phyloP scores from a whole-genome alignment of 2,329 filamentous ascomycete genomes.

The Aspergillus ochraceoroseus region DNA sequence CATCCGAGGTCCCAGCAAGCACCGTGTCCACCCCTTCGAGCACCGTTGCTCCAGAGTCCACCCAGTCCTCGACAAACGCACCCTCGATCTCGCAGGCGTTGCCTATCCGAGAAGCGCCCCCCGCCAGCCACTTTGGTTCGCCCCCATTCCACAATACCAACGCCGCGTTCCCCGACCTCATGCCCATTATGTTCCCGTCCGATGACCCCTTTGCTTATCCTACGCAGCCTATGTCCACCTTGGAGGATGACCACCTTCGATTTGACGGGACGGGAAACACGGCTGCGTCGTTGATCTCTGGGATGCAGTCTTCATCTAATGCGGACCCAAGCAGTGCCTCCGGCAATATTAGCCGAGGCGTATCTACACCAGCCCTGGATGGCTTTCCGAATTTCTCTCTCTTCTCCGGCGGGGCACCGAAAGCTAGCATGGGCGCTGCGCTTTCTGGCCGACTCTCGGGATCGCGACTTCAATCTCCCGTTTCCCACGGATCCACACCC shows the following conservation, averaged over 20 bases:
- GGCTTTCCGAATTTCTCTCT: constrained; percentile 26
- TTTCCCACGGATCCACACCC: constrained; percentile 32
- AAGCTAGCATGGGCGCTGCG: constrained; percentile 23
- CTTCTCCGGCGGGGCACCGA: constrained; percentile 22
- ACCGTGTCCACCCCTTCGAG: constrained; percentile 31
- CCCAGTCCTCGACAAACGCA: constrained; percentile 16
- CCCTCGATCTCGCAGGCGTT: constrained; percentile 22
- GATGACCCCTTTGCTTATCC: constrained; percentile 50
- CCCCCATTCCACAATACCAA: constrained; percentile 33
- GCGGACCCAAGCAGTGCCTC: constrained; percentile 16
- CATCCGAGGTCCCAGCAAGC: constrained; percentile 29
- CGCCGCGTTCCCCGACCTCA: constrained; percentile 44
- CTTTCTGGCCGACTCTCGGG: constrained; percentile 29
- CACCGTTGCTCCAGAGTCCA: constrained; percentile 22
- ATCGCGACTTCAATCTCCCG: constrained; percentile 33
- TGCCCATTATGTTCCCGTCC: constrained; percentile 50
- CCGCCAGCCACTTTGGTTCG: constrained; percentile 27
- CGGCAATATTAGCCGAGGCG: constrained; percentile 6
- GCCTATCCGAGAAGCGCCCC: constrained; percentile 23
- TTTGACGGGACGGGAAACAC: constrained; percentile 24
- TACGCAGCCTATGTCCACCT: constrained; percentile 46
- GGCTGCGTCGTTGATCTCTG: constrained; percentile 20
- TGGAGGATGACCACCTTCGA: constrained; percentile 43
- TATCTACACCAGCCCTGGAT: constrained; percentile 28
- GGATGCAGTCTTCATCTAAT: constrained; percentile 18